Conservation (phyloP, 2,329 filamentous ascomycete genomes). For the Verticillium isaacii region DNA sequence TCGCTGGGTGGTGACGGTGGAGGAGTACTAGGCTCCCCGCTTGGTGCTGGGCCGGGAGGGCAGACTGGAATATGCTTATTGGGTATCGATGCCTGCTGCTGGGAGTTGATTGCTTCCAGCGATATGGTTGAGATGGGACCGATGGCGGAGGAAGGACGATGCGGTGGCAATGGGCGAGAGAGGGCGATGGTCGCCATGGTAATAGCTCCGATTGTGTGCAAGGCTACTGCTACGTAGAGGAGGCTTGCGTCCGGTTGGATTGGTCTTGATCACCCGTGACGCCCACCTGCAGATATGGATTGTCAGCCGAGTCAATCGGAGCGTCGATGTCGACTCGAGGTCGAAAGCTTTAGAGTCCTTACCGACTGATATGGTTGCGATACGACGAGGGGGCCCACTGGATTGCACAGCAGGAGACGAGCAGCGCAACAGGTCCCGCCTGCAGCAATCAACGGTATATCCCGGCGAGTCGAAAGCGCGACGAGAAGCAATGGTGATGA, state of each 20-base stretch:
- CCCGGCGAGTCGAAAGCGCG: too few species aligned
- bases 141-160: constrained; percentile 35
- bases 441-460: too few species aligned
- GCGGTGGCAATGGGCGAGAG: constrained; percentile 40
- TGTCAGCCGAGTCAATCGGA: neutral
- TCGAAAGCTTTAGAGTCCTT: neutral
- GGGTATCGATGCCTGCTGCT: constrained; percentile 52
- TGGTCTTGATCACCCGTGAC: neutral
- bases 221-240: neutral
- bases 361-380: too few species aligned
- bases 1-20: constrained; percentile 52
- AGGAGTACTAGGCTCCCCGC: constrained; percentile 53
- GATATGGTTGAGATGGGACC: constrained; percentile 24
- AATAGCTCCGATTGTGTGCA: neutral
- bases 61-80: constrained; percentile 91
- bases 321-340: neutral
- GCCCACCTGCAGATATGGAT: neutral
- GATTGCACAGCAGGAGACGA: too few species aligned
- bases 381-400: too few species aligned
- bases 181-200: constrained; percentile 53
- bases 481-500: neutral
- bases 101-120: constrained; percentile 28
- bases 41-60: constrained; percentile 67
- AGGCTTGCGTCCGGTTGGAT: neutral
- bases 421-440: too few species aligned